Base-by-base conservation (phyloP, 2,329 filamentous ascomycete genomes). In the Neocatenulostroma microsporum region DNA sequence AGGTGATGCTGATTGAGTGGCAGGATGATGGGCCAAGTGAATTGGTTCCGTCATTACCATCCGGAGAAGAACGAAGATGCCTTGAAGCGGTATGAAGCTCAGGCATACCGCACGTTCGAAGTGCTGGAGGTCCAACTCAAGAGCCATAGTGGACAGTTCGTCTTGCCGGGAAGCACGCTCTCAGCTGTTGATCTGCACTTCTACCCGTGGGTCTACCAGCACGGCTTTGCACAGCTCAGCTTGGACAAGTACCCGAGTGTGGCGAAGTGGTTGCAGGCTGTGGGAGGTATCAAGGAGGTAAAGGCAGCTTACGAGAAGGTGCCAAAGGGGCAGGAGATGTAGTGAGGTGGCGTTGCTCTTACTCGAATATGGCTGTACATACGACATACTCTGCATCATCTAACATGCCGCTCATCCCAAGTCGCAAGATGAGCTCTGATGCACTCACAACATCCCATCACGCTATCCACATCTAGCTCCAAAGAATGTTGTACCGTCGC, bases 141-240 rank as follows among this genome's bases (percentile, higher is more conserved):
- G 45, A 64, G 62, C 41, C 55, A 55, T 9, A 49, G 43, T 2
- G 63, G 62, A 2, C 37, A 49, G 18, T 67, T 58, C 34, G 54
- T 68, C 21, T 34, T 68, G 17, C 57, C 57, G 2, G 53, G 58
- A 3, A 53, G 55, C 3, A 39, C 34, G 0, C 40, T 60, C 21
- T 62, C 54, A 15, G 61, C 61, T 2, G 63, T 66, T 2, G 64
- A 67, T 41, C 50, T 60, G 25, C 63, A 67, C 42, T 64, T 62
- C 31, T 58, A 66, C 41, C 58, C 61, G 3, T 68, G 64, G 63
- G 54, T 67, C 3, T 48, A 56, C 9, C 51, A 61, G 39, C 50
- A 61, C 42, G 43, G 46, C 1, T 64, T 59, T 47, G 64, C 63
- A 2, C 58, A 58, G 6, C 43, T 68, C 39, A 56, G 54, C 11